Percentiles rank a stretch among this genome's conserved stretches.
These are phyloP conservation scores for Acanthamoeba triangularis DNA, from an alignment of 208 protist genomes.

Conservation along the genomic window DNA sequence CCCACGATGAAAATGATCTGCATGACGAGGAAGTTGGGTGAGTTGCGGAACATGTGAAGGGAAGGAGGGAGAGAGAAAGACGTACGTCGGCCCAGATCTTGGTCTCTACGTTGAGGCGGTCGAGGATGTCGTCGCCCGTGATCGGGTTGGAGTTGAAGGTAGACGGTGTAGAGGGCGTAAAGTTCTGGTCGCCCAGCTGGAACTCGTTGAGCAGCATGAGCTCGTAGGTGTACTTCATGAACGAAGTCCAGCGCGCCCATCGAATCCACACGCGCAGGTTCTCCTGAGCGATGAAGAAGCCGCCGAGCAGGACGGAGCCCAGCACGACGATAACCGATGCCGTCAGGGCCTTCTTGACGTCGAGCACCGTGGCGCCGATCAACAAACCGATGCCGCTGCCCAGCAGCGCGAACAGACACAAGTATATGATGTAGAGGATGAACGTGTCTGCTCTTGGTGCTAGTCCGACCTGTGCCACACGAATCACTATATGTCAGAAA, in stretches of 20 bases:
- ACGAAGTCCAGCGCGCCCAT: constrained; percentile 54
- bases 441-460: not conserved
- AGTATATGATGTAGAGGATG: constrained; percentile 57
- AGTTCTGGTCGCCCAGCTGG: constrained; percentile 13
- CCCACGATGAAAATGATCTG: constrained; percentile 69
- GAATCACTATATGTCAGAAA: no score
- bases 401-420: constrained; percentile 57
- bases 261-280: constrained; percentile 67
- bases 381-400: constrained; percentile 37
- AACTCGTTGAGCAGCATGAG: constrained; percentile 69
- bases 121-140: not conserved
- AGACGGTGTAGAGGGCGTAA: not conserved
- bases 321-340: constrained; percentile 51
- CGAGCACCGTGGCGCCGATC: constrained; percentile 40
- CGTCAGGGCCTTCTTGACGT: constrained; percentile 69
- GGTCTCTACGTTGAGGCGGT: constrained; percentile 68
- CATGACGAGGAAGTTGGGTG: not conserved
- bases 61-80: not conserved
- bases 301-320: constrained; percentile 65
- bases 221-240: constrained; percentile 71
- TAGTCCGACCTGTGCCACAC: not conserved
- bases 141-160: not conserved
- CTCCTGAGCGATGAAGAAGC: constrained; percentile 64
- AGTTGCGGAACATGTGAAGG: no score
- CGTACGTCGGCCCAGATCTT: constrained; percentile 64